Conservation (phyloP, 169 alveolate genomes). For the Cryptosporidium canis region DNA sequence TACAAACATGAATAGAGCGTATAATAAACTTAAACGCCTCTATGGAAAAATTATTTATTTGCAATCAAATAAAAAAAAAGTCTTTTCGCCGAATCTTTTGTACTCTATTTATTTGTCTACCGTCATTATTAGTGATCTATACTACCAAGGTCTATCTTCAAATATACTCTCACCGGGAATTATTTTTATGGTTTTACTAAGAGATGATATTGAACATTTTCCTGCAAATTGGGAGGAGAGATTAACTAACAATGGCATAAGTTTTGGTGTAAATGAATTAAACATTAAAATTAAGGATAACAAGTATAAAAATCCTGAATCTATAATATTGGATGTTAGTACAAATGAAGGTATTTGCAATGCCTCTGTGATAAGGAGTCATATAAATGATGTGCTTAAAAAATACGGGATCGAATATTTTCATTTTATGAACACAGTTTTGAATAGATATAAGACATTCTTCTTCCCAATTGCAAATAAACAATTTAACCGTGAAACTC, state of each 20-base stretch:
- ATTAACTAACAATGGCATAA: background rate
- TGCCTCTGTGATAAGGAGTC: background rate
- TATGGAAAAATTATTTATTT: background rate
- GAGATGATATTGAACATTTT: background rate
- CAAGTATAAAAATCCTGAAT: background rate
- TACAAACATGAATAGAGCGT: background rate
- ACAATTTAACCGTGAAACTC: background rate
- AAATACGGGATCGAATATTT: background rate
- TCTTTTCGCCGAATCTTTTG: background rate
- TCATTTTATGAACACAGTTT: background rate
- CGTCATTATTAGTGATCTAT: background rate
- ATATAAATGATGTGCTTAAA: background rate
- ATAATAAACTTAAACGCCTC: background rate
- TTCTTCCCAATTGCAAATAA: background rate
- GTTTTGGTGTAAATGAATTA: background rate
- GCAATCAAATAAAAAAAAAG: background rate
- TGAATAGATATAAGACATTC: background rate
- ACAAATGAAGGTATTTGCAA: background rate
- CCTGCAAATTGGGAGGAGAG: constrained; percentile 2
- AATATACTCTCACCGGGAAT: constrained; percentile 14
- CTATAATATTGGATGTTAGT: background rate
- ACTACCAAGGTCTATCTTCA: background rate
- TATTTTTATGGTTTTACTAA: background rate
- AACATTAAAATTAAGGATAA: background rate
- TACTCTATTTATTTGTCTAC: background rate